Evolutionary conservation across 2,329 filamentous ascomycete species (phyloP), one percentile per base, ranked within the genome.

Genomic region (Fusarium mundagurra): DNA sequence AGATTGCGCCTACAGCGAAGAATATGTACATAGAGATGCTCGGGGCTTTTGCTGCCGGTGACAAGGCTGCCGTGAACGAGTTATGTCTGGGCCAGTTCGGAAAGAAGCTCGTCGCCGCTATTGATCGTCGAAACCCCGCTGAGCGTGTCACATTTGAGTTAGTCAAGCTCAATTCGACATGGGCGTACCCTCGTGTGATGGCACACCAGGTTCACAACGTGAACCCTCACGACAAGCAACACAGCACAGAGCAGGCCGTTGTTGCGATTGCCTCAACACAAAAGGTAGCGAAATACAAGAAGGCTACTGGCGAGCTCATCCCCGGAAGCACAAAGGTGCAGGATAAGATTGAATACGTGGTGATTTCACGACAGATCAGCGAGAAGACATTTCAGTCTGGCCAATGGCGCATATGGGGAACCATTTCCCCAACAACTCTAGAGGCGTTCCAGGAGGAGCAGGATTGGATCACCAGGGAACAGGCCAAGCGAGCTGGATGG

Each of bases 321-420:
- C 81, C 84, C 3, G 87, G 86, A 6, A 85, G 82, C 68, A 84
- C 85, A 50, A 86, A 86, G 77, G 83, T 87, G 72, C 87, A 88
- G 76, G 83, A 88, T 57, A 85, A 91, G 74, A 80, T 86, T 4
- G 92, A 94, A 84, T 90, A 93, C 77, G 72, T 94, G 9, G 91
- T 93, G 44, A 73, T 94, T 51, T 89, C 90, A 77, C 78, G 86
- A 34, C 64, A 81, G 36, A 71, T 88, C 48, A 82, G 86, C 77
- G 83, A 82, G 53, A 81, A 78, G 61, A 88, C 87, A 27, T 88
- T 84, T 73, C 79, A 84, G 78, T 80, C 85, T 64, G 82, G 81
- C 34, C 84, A 86, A 6, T 94, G 92, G 92, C 86, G 85, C 79
- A 81, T 93, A 58, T 92, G 91, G 88, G 92, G 92, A 20, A 92